These are phyloP conservation scores for Leccinellum luteum DNA, from an alignment of 768 basidiomycete genomes.

Conservation along the genomic window DNA sequence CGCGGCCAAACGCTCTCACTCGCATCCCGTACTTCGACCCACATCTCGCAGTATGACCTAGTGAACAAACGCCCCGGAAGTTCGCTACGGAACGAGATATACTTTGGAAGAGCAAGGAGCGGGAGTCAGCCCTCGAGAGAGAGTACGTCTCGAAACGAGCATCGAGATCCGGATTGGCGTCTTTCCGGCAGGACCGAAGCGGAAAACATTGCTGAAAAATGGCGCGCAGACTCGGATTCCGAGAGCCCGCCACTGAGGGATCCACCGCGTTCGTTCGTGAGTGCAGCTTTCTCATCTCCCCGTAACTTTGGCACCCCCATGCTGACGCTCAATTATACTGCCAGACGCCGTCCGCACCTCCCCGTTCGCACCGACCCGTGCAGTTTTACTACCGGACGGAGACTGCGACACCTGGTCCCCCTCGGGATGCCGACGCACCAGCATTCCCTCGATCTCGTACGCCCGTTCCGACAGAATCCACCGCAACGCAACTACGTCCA, in stretches of 20 bases:
- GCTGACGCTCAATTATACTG: conserved; percentile 4
- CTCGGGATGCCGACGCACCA: conserved; percentile 15
- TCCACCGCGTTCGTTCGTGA: conserved; percentile 21
- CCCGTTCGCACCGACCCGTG: conserved; percentile 11
- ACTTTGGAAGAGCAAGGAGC: conserved; percentile 18
- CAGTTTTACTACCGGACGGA: conserved; percentile 30
- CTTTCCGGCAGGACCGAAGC: conserved; percentile 24
- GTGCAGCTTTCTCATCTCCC: background rate
- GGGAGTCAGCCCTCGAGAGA: conserved; percentile 24
- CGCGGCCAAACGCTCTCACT: conserved; percentile 21
- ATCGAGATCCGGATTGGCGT: conserved; percentile 13
- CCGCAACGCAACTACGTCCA: background rate
- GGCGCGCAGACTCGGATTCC: conserved; percentile 29
- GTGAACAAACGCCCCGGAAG: conserved; percentile 26
- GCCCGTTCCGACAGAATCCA: conserved; percentile 11
- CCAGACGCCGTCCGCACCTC: conserved; percentile 17
- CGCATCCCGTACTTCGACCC: conserved; percentile 28
- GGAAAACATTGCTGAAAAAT: conserved; percentile 29
- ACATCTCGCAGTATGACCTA: conserved; percentile 32
- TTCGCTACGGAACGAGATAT: conserved; percentile 27
- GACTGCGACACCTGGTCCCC: conserved; percentile 25
- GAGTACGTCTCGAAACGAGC: conserved; percentile 17
- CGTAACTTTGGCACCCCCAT: background rate
- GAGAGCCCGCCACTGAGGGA: conserved; percentile 12
- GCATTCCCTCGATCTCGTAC: conserved; percentile 12